Evolutionary conservation across 2,329 filamentous ascomycete genomes (phyloP).

Genomic region (Monilinia fructigena): DNA sequence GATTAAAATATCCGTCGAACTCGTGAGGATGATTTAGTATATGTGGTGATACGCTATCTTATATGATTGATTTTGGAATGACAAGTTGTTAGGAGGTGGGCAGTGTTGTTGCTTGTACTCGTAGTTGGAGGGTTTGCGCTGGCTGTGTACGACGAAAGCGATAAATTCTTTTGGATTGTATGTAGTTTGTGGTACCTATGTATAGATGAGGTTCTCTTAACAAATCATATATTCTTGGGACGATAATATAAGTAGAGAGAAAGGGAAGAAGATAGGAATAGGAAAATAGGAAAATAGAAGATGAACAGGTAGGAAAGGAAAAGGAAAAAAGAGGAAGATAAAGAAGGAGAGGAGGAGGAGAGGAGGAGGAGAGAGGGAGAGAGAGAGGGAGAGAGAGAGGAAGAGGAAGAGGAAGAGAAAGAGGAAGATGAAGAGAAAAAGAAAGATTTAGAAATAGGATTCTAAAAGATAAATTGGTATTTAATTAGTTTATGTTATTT

Average conservation of each 20-base stretch:
- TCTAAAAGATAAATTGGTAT: too few species aligned
- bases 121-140: slow-evolving; percentile 17
- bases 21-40: not conserved
- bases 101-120: slow-evolving; percentile 10
- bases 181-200: too few species aligned
- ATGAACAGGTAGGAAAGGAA: not conserved
- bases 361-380: too few species aligned
- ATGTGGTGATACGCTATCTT: slow-evolving; percentile 14
- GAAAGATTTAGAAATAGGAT: too few species aligned
- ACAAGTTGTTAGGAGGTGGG: slow-evolving; percentile 4
- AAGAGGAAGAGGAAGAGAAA: too few species aligned
- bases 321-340: not conserved
- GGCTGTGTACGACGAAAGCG: slow-evolving; percentile 11
- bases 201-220: slow-evolving; percentile 5
- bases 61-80: slow-evolving; percentile 17
- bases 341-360: not conserved
- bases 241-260: not conserved
- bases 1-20: not conserved
- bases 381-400: not conserved
- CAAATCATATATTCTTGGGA: not conserved
- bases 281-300: too few species aligned
- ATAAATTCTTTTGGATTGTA: slow-evolving; percentile 6
- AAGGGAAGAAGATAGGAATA: not conserved
- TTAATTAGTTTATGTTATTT: too few species aligned
- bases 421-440: too few species aligned